Conservation (phyloP, 305 asterid genomes). For the Caryopteris hybrid region DNA sequence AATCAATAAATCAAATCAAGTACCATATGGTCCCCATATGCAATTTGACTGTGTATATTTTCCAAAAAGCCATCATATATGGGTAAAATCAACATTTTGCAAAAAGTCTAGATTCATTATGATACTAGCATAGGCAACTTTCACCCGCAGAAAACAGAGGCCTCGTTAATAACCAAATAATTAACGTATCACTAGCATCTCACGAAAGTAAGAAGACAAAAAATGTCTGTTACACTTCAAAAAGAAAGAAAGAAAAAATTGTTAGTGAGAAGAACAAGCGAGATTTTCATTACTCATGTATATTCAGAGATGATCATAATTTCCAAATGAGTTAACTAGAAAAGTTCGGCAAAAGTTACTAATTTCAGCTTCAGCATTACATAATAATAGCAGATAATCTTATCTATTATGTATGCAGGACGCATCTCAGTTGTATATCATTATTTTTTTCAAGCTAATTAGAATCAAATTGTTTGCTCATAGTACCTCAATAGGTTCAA, state of each 20-base stretch:
- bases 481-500: conserved; percentile 87
- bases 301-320: not conserved
- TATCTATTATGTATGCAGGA: no score
- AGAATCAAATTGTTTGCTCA: not conserved
- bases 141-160: not conserved
- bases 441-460: no score
- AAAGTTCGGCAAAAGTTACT: not conserved
- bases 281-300: not conserved
- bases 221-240: not conserved
- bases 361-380: not conserved
- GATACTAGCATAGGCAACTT: not conserved
- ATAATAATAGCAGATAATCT: no score
- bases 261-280: not conserved
- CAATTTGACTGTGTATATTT: not conserved
- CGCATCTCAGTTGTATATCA: no score
- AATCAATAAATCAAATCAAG: not conserved
- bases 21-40: not conserved
- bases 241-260: no score
- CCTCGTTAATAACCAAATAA: not conserved
- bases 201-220: not conserved
- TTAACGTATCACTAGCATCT: not conserved
- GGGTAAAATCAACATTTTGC: not conserved
- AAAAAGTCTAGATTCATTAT: not conserved
- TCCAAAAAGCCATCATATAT: not conserved
- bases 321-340: not conserved